phyloP scores from a whole-genome alignment of 352 stramenopile species.

The Phytophthora cajani region DNA sequence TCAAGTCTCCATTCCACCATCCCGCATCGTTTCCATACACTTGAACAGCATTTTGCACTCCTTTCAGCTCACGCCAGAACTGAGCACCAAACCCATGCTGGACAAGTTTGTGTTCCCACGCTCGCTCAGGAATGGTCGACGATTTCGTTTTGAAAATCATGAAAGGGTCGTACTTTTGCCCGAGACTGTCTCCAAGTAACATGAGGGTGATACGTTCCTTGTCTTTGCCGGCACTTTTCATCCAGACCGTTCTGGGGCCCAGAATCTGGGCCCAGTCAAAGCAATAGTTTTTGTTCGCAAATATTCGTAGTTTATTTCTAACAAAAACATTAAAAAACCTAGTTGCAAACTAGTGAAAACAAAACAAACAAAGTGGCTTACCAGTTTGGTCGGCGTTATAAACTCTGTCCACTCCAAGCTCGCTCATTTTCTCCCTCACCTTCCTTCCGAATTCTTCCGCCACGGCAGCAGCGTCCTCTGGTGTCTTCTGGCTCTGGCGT shows the following conservation, averaged over 20 bases:
- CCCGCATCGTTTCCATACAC: neutral
- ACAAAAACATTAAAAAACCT: too few relatives aligned
- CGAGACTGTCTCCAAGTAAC: too few relatives aligned
- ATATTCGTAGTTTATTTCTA: too few relatives aligned
- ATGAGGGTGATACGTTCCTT: too few relatives aligned
- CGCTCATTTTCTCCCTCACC: neutral
- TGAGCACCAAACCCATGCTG: neutral
- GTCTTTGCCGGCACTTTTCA: too few relatives aligned
- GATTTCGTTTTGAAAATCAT: neutral
- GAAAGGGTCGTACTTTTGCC: neutral
- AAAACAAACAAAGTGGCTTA: neutral
- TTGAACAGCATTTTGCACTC: neutral
- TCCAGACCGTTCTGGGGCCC: too few relatives aligned
- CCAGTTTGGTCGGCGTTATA: neutral
- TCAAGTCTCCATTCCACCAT: neutral
- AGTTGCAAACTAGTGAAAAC: neutral
- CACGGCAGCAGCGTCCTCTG: neutral
- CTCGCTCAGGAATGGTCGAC: neutral
- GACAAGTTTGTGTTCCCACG: neutral
- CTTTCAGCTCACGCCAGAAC: neutral
- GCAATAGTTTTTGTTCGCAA: too few relatives aligned
- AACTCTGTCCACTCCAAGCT: neutral
- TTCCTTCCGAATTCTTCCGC: neutral
- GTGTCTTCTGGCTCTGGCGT: constrained; percentile 2
- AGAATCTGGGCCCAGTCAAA: too few relatives aligned